Percentiles rank a stretch among this genome's conserved stretches.
phyloP scores from a whole-genome alignment of 139 green algal species.

The Tetradesmus lagerheimii region DNA sequence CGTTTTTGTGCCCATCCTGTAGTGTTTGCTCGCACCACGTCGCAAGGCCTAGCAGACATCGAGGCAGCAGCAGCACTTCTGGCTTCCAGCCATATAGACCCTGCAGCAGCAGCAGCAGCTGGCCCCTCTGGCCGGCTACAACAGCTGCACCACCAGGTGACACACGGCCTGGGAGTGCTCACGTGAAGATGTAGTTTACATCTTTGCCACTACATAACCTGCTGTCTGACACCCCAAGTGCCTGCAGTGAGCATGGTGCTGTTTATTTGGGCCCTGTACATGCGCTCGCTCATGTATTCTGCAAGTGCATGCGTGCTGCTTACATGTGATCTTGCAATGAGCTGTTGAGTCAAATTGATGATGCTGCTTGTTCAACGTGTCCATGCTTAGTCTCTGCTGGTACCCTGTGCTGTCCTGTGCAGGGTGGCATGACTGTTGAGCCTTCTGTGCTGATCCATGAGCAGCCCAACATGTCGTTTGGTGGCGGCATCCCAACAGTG shows the following conservation, averaged over 20 bases:
- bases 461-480: slow-evolving; percentile 32
- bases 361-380: too few species aligned
- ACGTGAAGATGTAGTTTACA: too few species aligned
- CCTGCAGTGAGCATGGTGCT: too few species aligned
- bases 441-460: slow-evolving; percentile 57
- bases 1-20: background rate
- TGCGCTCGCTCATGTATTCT: too few species aligned
- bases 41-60: slow-evolving; percentile 33
- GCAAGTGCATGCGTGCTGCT: too few species aligned
- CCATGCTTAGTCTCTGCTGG: background rate
- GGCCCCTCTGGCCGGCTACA: background rate
- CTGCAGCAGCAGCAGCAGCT: slow-evolving; percentile 5
- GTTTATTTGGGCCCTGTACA: too few species aligned
- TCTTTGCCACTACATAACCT: too few species aligned
- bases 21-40: slow-evolving; percentile 1
- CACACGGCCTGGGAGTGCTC: background rate
- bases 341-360: too few species aligned
- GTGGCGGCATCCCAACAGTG: background rate
- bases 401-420: background rate
- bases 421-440: background rate
- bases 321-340: too few species aligned
- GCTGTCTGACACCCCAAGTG: too few species aligned
- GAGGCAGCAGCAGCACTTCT: slow-evolving; percentile 25
- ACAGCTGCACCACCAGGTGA: slow-evolving; percentile 1
- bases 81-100: slow-evolving; percentile 25